Conservation (phyloP, 495 filamentous ascomycete species). For the Clavariopsis aquatica region DNA sequence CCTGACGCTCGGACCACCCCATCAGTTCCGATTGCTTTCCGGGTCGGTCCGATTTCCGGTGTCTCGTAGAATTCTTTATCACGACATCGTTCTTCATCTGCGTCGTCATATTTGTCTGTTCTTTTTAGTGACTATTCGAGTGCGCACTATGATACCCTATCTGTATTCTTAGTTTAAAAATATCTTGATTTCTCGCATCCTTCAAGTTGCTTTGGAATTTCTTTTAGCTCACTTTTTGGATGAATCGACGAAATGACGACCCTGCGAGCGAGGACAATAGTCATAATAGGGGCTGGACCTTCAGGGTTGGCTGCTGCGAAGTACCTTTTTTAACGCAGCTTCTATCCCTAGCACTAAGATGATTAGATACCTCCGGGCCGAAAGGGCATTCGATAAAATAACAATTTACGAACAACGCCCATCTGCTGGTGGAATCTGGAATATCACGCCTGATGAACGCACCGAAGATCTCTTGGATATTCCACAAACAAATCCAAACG, state of each 20-base stretch:
- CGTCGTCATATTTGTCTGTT: too few species aligned
- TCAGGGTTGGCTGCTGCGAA: constrained; percentile 66
- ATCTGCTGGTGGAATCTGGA: constrained; percentile 80
- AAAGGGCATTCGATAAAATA: constrained; percentile 68
- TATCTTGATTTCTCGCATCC: too few species aligned
- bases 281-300: constrained; percentile 72
- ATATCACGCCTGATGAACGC: constrained; percentile 55
- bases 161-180: too few species aligned
- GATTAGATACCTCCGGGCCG: constrained; percentile 69
- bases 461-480: constrained; percentile 37
- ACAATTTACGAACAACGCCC: constrained; percentile 79
- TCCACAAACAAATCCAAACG: constrained; percentile 44
- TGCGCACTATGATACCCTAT: not conserved
- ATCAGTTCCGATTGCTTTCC: not conserved
- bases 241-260: constrained; percentile 6
- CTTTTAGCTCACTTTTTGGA: not conserved
- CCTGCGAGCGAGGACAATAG: constrained; percentile 54
- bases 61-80: not conserved
- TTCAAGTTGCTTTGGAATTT: too few species aligned
- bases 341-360: not conserved
- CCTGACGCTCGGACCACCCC: not conserved
- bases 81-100: too few species aligned
- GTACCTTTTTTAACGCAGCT: constrained; percentile 32
- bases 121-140: not conserved
- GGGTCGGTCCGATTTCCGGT: constrained; percentile 7